phyloP scores from a whole-genome alignment of 2,329 filamentous ascomycete genomes.

The Phyllosticta citrichinensis region DNA sequence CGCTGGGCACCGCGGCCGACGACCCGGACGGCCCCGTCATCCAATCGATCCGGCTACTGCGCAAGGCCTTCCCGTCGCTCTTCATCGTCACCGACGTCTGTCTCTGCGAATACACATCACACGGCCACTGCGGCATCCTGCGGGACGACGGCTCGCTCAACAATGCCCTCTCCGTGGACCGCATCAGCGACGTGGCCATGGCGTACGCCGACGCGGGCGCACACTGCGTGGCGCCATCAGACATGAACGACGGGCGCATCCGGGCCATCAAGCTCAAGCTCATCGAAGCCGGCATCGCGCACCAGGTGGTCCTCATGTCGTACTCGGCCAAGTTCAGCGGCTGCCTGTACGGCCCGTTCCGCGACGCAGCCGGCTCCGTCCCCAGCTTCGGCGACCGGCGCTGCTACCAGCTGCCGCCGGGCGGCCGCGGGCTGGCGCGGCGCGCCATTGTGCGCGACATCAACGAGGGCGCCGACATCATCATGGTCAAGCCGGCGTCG shows the following conservation, averaged over 20 bases:
- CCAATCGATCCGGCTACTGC: conserved; percentile 70
- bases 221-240: conserved; percentile 91
- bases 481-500: conserved; percentile 97
- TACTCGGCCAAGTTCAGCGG: conserved; percentile 98
- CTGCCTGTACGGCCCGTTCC: conserved; percentile 93
- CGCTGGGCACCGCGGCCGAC: conserved; percentile 82
- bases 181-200: conserved; percentile 94
- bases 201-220: conserved; percentile 93
- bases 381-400: conserved; percentile 90
- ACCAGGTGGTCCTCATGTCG: conserved; percentile 88
- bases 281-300: conserved; percentile 87
- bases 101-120: conserved; percentile 96
- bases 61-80: conserved; percentile 75
- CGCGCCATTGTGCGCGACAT: conserved; percentile 87
- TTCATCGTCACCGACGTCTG: conserved; percentile 92
- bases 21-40: conserved; percentile 91
- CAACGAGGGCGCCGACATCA: conserved; percentile 87
- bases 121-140: conserved; percentile 94
- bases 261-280: conserved; percentile 96
- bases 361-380: conserved; percentile 83
- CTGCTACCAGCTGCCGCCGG: conserved; percentile 93
- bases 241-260: conserved; percentile 98
- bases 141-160: conserved; percentile 87
- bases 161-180: conserved; percentile 86
- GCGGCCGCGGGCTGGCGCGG: conserved; percentile 81